phyloP scores from a whole-genome alignment of 2,329 filamentous ascomycete genomes.

The Mycocentrospora acerina region DNA sequence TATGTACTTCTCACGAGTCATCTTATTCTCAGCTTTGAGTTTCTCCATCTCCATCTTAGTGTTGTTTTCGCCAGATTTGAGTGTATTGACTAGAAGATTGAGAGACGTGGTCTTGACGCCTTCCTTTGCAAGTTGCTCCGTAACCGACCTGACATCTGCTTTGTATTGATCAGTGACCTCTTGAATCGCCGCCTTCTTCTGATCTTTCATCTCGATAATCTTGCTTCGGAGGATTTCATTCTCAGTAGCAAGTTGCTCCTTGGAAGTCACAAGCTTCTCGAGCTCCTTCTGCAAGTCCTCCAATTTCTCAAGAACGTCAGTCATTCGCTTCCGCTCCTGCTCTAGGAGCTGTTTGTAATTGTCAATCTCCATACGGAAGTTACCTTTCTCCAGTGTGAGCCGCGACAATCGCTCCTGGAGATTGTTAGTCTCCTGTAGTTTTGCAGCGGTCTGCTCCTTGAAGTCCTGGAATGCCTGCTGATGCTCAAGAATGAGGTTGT shows the following conservation, averaged over 20 bases:
- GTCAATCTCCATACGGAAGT: slow-evolving; percentile 28
- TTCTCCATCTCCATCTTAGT: slow-evolving; percentile 21
- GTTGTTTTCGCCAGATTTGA: slow-evolving; percentile 13
- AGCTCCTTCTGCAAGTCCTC: slow-evolving; percentile 19
- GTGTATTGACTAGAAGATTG: slow-evolving; percentile 10
- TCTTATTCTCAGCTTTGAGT: slow-evolving; percentile 16
- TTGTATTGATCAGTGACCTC: slow-evolving; percentile 14
- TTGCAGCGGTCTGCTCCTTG: slow-evolving; percentile 17
- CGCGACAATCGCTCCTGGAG: slow-evolving; percentile 28
- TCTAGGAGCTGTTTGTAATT: slow-evolving; percentile 17
- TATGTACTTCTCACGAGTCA: slow-evolving; percentile 21
- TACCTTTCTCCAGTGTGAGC: slow-evolving; percentile 31
- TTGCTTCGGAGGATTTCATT: slow-evolving; percentile 16
- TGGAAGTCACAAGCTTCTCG: slow-evolving; percentile 11
- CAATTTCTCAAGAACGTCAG: slow-evolving; percentile 8
- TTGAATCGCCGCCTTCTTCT: slow-evolving; percentile 17
- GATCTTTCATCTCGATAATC: slow-evolving; percentile 13
- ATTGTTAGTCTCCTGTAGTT: slow-evolving; percentile 23
- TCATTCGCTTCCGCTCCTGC: slow-evolving; percentile 7
- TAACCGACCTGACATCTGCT: slow-evolving; percentile 16
- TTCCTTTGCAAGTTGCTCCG: slow-evolving; percentile 21
- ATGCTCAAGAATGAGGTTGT: slow-evolving; percentile 29
- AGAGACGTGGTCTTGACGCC: slow-evolving; percentile 18
- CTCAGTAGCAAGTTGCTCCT: slow-evolving; percentile 19
- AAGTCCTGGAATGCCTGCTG: slow-evolving; percentile 29